A percentile compares a stretch with the other conserved stretches of the same genome.
phyloP scores from a whole-genome alignment of 345 rosid genomes.

The Gossypium bickii region DNA sequence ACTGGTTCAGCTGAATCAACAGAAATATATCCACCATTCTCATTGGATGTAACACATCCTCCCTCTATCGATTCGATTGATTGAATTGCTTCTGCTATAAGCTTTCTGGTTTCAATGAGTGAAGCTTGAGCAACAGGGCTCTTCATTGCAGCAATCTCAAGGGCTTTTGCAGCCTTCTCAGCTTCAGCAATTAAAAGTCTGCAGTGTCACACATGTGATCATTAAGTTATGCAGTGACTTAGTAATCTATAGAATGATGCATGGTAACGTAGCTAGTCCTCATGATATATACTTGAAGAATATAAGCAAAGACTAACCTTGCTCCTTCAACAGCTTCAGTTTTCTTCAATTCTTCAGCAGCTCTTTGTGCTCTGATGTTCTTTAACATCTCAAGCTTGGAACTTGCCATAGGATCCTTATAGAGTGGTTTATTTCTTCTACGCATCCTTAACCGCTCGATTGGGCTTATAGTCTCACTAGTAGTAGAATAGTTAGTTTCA shows the following conservation, averaged over 20 bases:
- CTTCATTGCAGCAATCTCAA: conserved; percentile 70
- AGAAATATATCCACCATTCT: conserved; percentile 26
- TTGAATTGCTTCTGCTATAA: conserved; percentile 84
- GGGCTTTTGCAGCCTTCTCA: conserved; percentile 78
- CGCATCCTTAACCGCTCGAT: conserved; percentile 35
- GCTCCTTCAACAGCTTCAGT: conserved; percentile 70
- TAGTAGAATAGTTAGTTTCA: conserved; percentile 18
- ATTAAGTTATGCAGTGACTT: neutral
- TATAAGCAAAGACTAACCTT: conserved; percentile 44
- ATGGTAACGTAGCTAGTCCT: neutral
- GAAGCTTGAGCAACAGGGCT: conserved; percentile 82
- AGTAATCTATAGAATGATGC: conserved; percentile 5
- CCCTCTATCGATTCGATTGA: conserved; percentile 56
- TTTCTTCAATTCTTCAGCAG: conserved; percentile 58
- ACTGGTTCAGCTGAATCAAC: conserved; percentile 19
- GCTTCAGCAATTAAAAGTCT: conserved; percentile 89
- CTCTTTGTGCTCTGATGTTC: conserved; percentile 75
- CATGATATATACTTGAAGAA: neutral
- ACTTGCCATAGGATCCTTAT: conserved; percentile 79
- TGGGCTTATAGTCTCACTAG: conserved; percentile 26
- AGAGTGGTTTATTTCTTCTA: conserved; percentile 47
- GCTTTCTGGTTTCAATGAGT: conserved; percentile 72
- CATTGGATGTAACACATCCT: conserved; percentile 27
- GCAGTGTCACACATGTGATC: conserved; percentile 19
- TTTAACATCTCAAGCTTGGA: conserved; percentile 86